Conservation (phyloP, 768 basidiomycete genomes). For the Leucogyrophana mollusca region DNA sequence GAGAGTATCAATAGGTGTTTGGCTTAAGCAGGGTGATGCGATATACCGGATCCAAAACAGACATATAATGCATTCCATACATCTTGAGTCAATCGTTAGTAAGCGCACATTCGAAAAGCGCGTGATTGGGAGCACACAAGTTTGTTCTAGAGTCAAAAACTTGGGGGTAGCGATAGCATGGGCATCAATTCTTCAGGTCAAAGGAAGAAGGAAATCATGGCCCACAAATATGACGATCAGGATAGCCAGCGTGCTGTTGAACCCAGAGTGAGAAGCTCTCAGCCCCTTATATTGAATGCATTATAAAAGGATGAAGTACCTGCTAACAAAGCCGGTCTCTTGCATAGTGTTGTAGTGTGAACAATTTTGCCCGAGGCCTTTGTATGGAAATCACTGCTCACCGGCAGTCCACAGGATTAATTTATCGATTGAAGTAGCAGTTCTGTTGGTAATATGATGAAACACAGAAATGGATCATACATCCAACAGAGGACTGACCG, state of each 20-base stretch:
- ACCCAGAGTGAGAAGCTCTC: neutral
- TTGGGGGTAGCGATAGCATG: neutral
- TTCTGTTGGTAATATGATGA: neutral
- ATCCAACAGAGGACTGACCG: neutral
- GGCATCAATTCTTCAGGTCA: no score
- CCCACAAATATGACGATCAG: neutral
- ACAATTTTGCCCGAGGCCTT: no score
- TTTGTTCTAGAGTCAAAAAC: neutral
- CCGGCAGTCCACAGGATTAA: neutral
- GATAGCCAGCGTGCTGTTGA: neutral
- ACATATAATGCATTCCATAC: neutral
- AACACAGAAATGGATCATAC: no score
- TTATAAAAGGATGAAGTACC: neutral
- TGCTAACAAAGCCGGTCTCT: neutral
- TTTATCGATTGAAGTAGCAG: neutral
- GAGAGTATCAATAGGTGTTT: no score
- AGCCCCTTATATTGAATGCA: no score
- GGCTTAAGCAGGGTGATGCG: no score
- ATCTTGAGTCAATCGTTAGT: neutral
- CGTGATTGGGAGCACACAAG: neutral
- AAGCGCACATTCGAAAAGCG: no score
- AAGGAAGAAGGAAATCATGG: no score
- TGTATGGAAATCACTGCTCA: neutral
- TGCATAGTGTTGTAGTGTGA: neutral
- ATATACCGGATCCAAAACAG: neutral